Evolutionary conservation across 2,329 filamentous ascomycete genomes (phyloP), one percentile per base, ranked within the genome.

Genomic region (Tolypocladium endophyticum): DNA sequence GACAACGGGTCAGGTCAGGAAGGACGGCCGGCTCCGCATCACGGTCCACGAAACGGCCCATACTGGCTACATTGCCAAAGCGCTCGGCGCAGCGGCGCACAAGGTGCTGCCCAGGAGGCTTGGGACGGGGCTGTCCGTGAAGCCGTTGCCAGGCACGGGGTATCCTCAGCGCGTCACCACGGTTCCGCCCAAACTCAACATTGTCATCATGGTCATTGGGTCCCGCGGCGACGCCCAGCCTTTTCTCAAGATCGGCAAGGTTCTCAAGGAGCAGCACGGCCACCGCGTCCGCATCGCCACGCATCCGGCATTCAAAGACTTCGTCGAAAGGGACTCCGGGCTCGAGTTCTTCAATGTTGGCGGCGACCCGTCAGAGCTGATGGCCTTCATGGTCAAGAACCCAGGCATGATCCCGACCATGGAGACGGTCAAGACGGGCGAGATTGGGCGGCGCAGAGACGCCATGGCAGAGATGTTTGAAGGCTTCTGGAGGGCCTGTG

Each of bases 321-420:
- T 92, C 65, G 83, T 93, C 1, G 81, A 90, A 66, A 80, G 87
- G 56, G 87, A 91, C 62, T 85, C 79, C 0, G 87, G 85, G 0
- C 78, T 93, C 0, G 89, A 93, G 65, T 93, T 93, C 74, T 93
- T 92, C 72, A 87, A 84, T 1, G 83, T 92, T 2, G 89, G 89
- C 1, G 90, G 90, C 1, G 86, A 93, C 65, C 90, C 90, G 2
- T 84, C 87, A 0, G 88, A 92, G 71, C 77, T 94, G 1, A 93
- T 93, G 90, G 87, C 88, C 0, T 93, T 92, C 71, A 93, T 94
- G 90, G 88, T 92, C 39, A 91, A 91, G 74, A 92, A 93, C 66
- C 88, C 84, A 0, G 88, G 89, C 4, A 79, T 93, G 71, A 88
- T 94, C 2, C 89, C 90, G 0, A 87, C 81, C 1, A 75, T 92